Evolutionary conservation across 805 yeast genomes (phyloP).

Genomic region (Limtongozyma cylindracea): DNA sequence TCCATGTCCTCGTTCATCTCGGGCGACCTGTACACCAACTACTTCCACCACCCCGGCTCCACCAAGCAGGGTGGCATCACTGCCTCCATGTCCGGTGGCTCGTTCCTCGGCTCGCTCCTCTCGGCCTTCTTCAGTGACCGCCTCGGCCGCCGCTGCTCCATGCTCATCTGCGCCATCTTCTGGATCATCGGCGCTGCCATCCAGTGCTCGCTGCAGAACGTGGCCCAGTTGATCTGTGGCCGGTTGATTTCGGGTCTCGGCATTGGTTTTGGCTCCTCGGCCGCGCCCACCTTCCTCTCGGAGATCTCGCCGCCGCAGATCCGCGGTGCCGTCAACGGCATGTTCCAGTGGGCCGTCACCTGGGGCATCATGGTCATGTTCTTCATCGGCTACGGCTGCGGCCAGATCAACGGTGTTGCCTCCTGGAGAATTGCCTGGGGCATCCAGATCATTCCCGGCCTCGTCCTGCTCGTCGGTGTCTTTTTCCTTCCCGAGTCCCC

Average conservation of each 20-base stretch:
- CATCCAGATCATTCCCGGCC: conserved; percentile 13
- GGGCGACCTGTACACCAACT: conserved; percentile 15
- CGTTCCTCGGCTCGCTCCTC: conserved; percentile 35
- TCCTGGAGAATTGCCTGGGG: conserved; percentile 16
- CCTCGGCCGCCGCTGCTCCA: conserved; percentile 2
- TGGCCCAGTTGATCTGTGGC: conserved; percentile 20
- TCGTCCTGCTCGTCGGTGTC: conserved; percentile 9
- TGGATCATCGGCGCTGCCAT: conserved; percentile 15
- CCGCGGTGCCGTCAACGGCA: conserved; percentile 35
- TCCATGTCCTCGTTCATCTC: conserved; percentile 49
- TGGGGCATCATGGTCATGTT: conserved; percentile 40
- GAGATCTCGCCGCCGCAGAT: conserved; percentile 35
- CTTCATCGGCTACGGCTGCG: conserved; percentile 23
- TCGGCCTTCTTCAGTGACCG: conserved; percentile 1
- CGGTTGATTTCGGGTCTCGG: conserved; percentile 38
- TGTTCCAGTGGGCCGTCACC: conserved; percentile 37
- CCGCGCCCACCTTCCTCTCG: conserved; percentile 40
- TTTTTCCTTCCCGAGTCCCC: conserved; percentile 20
- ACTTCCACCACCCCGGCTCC: conserved; percentile 28
- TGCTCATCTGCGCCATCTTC: conserved; percentile 14
- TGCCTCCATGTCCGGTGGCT: conserved; percentile 58
- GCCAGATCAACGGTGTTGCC: conserved; percentile 10
- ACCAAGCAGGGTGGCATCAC: conserved; percentile 48
- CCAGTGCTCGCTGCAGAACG: conserved; percentile 13
- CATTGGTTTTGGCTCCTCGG: conserved; percentile 40